Conservation (phyloP, 352 stramenopile genomes). For the Pythium folliculosum region DNA sequence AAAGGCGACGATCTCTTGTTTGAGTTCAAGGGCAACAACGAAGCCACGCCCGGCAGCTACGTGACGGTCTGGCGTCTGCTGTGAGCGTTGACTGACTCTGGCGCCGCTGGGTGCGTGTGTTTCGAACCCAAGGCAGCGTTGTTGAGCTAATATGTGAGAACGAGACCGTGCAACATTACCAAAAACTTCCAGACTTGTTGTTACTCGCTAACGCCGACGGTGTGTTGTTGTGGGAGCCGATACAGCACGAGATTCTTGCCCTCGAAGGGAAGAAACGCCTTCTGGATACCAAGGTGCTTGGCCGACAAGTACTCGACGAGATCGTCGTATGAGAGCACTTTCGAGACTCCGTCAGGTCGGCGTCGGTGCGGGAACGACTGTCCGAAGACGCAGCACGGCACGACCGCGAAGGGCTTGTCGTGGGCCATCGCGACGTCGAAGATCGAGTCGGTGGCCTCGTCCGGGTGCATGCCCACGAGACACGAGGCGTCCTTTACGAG, state of each 20-base stretch:
- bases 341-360: slow-evolving; percentile 35
- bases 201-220: not conserved
- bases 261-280: slow-evolving; percentile 71
- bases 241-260: slow-evolving; percentile 88
- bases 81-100: not conserved
- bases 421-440: slow-evolving; percentile 90
- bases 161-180: not conserved
- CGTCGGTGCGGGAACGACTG: slow-evolving; percentile 85
- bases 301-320: slow-evolving; percentile 75
- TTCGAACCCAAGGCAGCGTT: not conserved
- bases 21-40: slow-evolving; percentile 7
- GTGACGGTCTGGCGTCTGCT: slow-evolving; percentile 5
- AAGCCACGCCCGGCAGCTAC: slow-evolving; percentile 1
- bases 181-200: too few relatives aligned
- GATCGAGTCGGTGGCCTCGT: slow-evolving; percentile 95
- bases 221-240: not conserved
- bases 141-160: not conserved
- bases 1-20: not conserved
- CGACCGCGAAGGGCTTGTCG: slow-evolving; percentile 93
- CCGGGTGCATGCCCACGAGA: slow-evolving; percentile 93
- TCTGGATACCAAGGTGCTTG: slow-evolving; percentile 69
- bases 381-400: slow-evolving; percentile 96
- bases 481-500: slow-evolving; percentile 78
- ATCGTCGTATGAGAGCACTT: slow-evolving; percentile 78
- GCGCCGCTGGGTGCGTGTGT: not conserved